A percentile compares a stretch with the other conserved stretches of the same genome.
These are phyloP conservation scores for Salpingoeca rosetta DNA, from an alignment of 78 protist genomes.

Conservation along the genomic window DNA sequence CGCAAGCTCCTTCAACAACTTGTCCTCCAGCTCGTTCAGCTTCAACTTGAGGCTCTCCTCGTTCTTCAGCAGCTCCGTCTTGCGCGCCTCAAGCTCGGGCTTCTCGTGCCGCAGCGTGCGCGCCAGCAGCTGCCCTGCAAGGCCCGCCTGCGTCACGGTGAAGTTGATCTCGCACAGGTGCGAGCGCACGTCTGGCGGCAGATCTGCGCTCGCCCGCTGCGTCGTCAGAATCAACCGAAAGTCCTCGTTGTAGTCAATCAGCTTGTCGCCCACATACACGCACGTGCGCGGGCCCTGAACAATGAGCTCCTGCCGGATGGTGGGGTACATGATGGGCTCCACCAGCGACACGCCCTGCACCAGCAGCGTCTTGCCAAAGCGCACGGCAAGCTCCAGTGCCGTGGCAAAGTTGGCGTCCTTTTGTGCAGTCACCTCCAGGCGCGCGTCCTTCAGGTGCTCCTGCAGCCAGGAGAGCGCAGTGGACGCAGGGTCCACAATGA, in stretches of 20 bases:
- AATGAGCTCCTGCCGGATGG: conserved; percentile 44
- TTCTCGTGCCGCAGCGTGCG: conserved; percentile 55
- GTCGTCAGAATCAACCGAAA: conserved; percentile 65
- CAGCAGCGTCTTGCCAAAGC: conserved; percentile 83
- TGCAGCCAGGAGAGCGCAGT: background rate
- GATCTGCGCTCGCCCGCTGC: conserved; percentile 26
- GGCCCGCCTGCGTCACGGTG: conserved; percentile 55
- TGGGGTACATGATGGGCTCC: conserved; percentile 58
- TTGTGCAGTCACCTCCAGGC: conserved; percentile 27
- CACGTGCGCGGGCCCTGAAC: conserved; percentile 26
- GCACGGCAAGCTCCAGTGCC: conserved; percentile 78
- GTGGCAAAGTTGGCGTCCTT: conserved; percentile 43
- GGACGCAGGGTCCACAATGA: background rate
- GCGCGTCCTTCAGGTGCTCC: background rate
- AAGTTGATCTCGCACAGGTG: conserved; percentile 54
- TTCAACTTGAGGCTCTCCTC: conserved; percentile 62
- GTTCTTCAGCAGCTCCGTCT: conserved; percentile 38
- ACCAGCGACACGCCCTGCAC: conserved; percentile 57
- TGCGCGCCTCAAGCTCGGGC: conserved; percentile 59
- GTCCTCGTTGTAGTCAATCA: conserved; percentile 52
- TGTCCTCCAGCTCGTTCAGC: conserved; percentile 56
- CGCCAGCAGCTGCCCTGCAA: conserved; percentile 71
- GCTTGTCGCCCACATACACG: conserved; percentile 75
- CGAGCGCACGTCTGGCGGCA: conserved; percentile 63
- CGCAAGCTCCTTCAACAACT: conserved; percentile 54